A percentile compares a stretch with the other conserved stretches of the same genome.
Conservation (phyloP, 1,139 yeast species). For the Komagataea norvegica region DNA sequence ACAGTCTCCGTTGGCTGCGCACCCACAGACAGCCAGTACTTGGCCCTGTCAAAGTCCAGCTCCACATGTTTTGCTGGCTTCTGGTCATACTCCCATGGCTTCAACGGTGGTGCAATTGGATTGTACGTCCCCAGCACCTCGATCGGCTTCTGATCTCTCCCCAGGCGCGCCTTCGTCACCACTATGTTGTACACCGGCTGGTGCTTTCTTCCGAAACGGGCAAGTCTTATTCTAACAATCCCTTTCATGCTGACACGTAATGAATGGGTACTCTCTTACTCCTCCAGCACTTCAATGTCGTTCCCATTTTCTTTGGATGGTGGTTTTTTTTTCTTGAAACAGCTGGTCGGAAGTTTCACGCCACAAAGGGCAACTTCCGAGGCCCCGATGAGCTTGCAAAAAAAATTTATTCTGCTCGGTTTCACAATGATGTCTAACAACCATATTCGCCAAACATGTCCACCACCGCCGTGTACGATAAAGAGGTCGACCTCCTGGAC, state of each 20-base stretch:
- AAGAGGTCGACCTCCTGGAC: conserved; percentile 49
- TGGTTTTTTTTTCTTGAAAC: conserved; percentile 1
- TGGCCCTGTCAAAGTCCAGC: conserved; percentile 84
- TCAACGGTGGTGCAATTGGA: conserved; percentile 73
- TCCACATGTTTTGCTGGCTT: conserved; percentile 73
- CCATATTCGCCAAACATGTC: not conserved
- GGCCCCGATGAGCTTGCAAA: conserved; percentile 18
- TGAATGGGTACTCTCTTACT: too few relatives aligned
- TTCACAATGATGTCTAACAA: not conserved
- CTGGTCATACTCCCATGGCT: conserved; percentile 56
- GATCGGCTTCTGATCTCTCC: conserved; percentile 80
- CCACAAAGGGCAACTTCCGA: too few relatives aligned
- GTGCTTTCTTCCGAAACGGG: conserved; percentile 87
- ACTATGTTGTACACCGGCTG: conserved; percentile 90
- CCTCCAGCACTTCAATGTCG: too few relatives aligned
- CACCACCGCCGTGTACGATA: conserved; percentile 30
- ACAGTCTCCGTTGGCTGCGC: conserved; percentile 92
- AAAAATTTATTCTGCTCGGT: conserved; percentile 12
- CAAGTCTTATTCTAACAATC: conserved; percentile 70
- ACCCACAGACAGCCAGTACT: conserved; percentile 98
- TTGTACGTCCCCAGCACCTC: conserved; percentile 95
- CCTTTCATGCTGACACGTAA: conserved; percentile 20
- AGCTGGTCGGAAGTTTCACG: too few relatives aligned
- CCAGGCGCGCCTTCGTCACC: conserved; percentile 66
- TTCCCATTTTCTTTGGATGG: conserved; percentile 2